Conservation (phyloP, 805 yeast species). For the Vanderwaltozyma polyspora region DNA sequence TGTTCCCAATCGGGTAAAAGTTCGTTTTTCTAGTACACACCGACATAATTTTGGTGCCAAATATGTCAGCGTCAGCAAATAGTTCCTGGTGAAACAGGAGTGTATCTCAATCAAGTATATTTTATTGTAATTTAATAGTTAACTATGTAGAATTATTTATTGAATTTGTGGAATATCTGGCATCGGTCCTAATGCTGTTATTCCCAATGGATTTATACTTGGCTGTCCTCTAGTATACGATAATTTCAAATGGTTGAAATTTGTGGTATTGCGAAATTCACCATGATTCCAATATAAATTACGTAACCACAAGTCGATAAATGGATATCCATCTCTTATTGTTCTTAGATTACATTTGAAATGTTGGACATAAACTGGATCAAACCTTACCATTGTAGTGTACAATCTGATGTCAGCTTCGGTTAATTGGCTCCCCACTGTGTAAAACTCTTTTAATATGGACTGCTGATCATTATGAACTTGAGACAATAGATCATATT, state of each 20-base stretch:
- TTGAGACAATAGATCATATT: constrained; percentile 24
- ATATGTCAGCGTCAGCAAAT: too few species aligned
- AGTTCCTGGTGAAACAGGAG: too few species aligned
- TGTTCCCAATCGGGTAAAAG: too few species aligned
- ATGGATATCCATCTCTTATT: constrained; percentile 71
- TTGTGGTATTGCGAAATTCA: constrained; percentile 67
- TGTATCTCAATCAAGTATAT: too few species aligned
- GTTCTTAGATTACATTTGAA: constrained; percentile 83
- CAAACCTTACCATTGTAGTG: constrained; percentile 84
- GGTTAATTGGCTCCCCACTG: constrained; percentile 59
- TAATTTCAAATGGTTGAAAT: constrained; percentile 80
- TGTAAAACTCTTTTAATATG: constrained; percentile 27
- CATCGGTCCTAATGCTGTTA: constrained; percentile 82
- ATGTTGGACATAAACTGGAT: constrained; percentile 88
- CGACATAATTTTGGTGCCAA: too few species aligned
- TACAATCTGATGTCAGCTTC: constrained; percentile 85
- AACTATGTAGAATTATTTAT: too few species aligned
- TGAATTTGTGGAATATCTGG: constrained; percentile 69
- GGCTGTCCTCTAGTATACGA: constrained; percentile 85
- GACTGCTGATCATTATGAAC: constrained; percentile 8
- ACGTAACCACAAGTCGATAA: constrained; percentile 67
- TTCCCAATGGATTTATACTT: constrained; percentile 67
- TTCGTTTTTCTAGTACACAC: too few species aligned
- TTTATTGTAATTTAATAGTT: too few species aligned
- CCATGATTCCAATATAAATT: constrained; percentile 70